Percentiles rank a stretch among this genome's conserved stretches.
Conservation (phyloP, 2,329 filamentous ascomycete species). For the Xylaria polymorpha region DNA sequence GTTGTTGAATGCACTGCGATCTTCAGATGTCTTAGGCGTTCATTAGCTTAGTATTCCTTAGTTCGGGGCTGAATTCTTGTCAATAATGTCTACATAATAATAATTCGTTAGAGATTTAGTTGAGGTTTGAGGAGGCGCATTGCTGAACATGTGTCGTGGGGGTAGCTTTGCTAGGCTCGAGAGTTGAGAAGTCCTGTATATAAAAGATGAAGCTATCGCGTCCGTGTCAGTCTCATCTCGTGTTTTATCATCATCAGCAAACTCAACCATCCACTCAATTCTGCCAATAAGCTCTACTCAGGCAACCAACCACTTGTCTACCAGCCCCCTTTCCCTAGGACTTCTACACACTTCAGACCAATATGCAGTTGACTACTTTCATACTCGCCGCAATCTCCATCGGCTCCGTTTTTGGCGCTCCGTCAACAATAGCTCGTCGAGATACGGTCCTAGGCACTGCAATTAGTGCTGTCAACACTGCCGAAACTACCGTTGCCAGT, state of each 20-base stretch:
- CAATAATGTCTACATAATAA: background rate
- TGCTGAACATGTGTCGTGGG: background rate
- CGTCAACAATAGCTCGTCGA: background rate
- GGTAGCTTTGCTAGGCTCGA: background rate
- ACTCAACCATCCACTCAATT: background rate
- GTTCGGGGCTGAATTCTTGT: background rate
- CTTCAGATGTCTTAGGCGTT: background rate
- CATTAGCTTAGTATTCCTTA: background rate
- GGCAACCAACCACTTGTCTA: background rate
- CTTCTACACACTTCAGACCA: background rate
- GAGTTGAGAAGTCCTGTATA: background rate
- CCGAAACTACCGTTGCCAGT: background rate
- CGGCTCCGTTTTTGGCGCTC: slow-evolving; percentile 2
- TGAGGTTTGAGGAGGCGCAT: background rate
- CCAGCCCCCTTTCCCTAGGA: background rate
- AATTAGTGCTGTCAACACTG: background rate
- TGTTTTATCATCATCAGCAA: background rate
- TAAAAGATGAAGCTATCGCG: background rate
- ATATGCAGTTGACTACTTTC: slow-evolving; percentile 6
- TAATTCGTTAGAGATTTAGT: background rate
- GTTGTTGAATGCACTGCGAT: background rate
- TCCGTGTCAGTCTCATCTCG: background rate
- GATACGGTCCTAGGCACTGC: background rate
- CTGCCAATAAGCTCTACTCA: background rate
- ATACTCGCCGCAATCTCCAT: slow-evolving; percentile 1